These are phyloP conservation scores for Agaricales sp. DNA, from an alignment of 1,284 basidiomycete genomes.

Conservation along the genomic window DNA sequence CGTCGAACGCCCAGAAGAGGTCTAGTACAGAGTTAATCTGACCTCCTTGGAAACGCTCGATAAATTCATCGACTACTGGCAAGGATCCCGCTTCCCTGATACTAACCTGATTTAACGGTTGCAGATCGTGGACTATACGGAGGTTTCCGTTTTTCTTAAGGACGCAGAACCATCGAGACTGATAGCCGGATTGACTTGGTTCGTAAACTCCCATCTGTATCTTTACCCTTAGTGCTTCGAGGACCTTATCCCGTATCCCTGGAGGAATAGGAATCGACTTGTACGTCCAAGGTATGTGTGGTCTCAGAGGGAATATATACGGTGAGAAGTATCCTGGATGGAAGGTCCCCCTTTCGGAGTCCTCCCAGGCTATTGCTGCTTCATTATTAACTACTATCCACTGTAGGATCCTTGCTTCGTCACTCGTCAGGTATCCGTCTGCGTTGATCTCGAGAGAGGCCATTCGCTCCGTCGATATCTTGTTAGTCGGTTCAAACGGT, in stretches of 20 bases:
- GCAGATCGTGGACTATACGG: not conserved
- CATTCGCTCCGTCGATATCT: too few relatives aligned
- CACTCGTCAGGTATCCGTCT: not conserved
- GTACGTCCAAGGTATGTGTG: not conserved
- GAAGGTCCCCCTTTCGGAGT: not conserved
- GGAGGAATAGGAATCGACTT: not conserved
- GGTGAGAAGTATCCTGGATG: too few relatives aligned
- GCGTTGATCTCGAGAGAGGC: too few relatives aligned
- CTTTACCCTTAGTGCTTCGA: not conserved
- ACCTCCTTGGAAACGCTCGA: conserved; percentile 8
- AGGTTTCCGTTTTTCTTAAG: not conserved
- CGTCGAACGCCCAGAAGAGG: too few relatives aligned
- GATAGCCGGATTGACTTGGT: too few relatives aligned
- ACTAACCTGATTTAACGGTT: conserved; percentile 10
- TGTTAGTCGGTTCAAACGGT: too few relatives aligned
- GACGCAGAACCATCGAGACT: not conserved
- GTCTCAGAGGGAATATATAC: not conserved
- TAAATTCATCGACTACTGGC: conserved; percentile 12
- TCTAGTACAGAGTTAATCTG: conserved; percentile 9
- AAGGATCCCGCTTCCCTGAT: conserved; percentile 12
- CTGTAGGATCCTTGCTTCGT: not conserved
- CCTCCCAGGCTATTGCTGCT: not conserved
- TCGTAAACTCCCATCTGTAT: not conserved
- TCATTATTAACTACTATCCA: not conserved
- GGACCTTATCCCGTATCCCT: not conserved